Percentiles rank a stretch among this genome's conserved stretches.
Conservation (phyloP, 208 protist species). For the Leptomonas seymouri region DNA sequence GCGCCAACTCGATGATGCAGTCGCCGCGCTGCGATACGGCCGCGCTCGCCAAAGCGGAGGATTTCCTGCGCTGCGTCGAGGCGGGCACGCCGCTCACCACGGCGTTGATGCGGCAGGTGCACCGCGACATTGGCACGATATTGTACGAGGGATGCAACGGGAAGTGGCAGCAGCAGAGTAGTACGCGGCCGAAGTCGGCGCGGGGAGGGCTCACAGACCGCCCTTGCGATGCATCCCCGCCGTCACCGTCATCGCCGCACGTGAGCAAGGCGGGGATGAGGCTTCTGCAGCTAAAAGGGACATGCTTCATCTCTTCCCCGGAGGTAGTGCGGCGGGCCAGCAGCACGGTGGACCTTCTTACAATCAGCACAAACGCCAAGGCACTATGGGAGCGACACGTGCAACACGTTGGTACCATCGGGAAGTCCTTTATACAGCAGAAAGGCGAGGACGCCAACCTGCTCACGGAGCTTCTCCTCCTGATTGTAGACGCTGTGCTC, state of each 20-base stretch:
- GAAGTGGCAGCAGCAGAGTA: no score
- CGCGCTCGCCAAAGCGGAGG: conserved; percentile 8
- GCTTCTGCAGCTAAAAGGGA: conserved; percentile 39
- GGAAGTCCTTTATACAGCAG: conserved; percentile 16
- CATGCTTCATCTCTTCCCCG: conserved; percentile 48
- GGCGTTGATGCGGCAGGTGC: conserved; percentile 26
- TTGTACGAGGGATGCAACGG: conserved; percentile 12
- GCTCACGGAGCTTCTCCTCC: conserved; percentile 31
- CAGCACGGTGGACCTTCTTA: conserved; percentile 41
- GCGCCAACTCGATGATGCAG: neutral
- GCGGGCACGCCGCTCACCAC: conserved; percentile 16
- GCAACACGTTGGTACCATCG: conserved; percentile 15
- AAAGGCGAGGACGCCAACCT: conserved; percentile 20
- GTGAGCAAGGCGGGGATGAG: conserved; percentile 5
- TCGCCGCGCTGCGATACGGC: conserved; percentile 13
- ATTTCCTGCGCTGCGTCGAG: conserved; percentile 9
- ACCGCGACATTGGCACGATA: conserved; percentile 29
- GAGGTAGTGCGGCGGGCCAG: conserved; percentile 38
- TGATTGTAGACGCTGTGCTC: conserved; percentile 57
- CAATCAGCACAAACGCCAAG: conserved; percentile 45
- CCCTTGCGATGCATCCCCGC: neutral
- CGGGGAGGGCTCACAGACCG: conserved; percentile 6
- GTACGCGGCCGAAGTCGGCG: no score
- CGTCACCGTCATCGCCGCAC: neutral
- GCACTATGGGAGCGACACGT: conserved; percentile 37